A percentile compares a stretch with the other conserved stretches of the same genome.
Conservation (phyloP, 2,329 filamentous ascomycete genomes). For the Venturia nashicola region DNA sequence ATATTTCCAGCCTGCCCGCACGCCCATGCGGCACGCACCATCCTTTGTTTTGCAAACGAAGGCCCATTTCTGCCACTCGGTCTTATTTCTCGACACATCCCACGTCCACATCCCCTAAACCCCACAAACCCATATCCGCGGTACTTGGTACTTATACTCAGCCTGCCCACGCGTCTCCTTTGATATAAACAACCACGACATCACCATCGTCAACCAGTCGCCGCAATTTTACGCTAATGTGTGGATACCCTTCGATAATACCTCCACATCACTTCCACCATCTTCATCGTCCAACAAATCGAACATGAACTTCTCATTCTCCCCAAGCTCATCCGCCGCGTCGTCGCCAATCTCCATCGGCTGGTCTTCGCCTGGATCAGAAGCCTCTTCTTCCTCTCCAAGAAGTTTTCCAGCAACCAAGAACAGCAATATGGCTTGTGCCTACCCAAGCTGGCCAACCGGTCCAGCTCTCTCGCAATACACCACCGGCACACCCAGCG, state of each 20-base stretch:
- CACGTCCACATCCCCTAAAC: not conserved
- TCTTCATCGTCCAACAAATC: not conserved
- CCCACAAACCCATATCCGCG: not conserved
- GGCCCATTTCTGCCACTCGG: not conserved
- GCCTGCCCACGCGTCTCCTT: not conserved
- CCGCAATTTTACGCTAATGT: not conserved
- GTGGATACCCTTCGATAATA: not conserved
- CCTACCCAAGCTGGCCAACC: constrained; percentile 28
- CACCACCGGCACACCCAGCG: constrained; percentile 24
- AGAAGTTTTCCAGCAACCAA: constrained; percentile 1
- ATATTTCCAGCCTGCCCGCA: not conserved
- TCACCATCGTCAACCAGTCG: not conserved
- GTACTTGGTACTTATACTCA: not conserved
- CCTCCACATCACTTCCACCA: not conserved
- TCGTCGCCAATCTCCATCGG: constrained; percentile 10
- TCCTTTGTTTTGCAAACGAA: not conserved
- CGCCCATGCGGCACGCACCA: not conserved
- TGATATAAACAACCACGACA: not conserved
- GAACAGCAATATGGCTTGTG: constrained; percentile 17
- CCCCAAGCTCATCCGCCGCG: constrained; percentile 5
- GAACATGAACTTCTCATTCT: constrained; percentile 6
- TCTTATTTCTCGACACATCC: not conserved
- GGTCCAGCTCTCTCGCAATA: constrained; percentile 20
- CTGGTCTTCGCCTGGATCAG: constrained; percentile 6
- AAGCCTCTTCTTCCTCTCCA: not conserved